phyloP scores from a whole-genome alignment of 257 asterid genomes.

The Solanum tacnaense region DNA sequence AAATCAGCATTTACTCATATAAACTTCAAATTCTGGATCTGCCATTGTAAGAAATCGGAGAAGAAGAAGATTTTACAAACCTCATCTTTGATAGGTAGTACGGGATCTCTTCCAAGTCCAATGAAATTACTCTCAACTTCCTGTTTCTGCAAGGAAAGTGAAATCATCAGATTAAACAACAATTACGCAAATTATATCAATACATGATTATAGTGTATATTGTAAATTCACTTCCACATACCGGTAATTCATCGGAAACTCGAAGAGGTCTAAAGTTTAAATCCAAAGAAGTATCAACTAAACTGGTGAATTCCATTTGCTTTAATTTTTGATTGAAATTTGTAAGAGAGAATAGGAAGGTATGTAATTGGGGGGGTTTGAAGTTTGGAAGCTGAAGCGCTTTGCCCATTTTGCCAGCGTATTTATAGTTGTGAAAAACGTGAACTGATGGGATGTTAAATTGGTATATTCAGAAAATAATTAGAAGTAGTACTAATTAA shows the following conservation, averaged over 20 bases:
- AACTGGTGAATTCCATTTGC: constrained; percentile 53
- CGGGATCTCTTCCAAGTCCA: constrained; percentile 30
- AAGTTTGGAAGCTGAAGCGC: neutral
- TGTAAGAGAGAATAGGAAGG: neutral
- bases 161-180: neutral
- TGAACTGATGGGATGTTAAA: neutral
- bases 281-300: constrained; percentile 65
- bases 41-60: neutral
- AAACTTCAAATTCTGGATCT: neutral
- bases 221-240: constrained; percentile 6
- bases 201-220: neutral
- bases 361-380: neutral
- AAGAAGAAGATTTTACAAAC: constrained; percentile 9
- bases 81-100: constrained; percentile 30
- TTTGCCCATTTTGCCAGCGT: neutral
- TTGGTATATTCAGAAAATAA: neutral
- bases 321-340: neutral
- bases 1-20: neutral
- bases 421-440: constrained; percentile 1
- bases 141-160: constrained; percentile 41
- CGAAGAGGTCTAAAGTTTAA: constrained; percentile 47
- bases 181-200: neutral
- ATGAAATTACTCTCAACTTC: constrained; percentile 43
- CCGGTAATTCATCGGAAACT: constrained; percentile 32
- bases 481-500: neutral